Percentiles rank a stretch among this genome's conserved stretches.
phyloP scores from a whole-genome alignment of 2,329 filamentous ascomycete genomes.

The Penicillium capsulatum region DNA sequence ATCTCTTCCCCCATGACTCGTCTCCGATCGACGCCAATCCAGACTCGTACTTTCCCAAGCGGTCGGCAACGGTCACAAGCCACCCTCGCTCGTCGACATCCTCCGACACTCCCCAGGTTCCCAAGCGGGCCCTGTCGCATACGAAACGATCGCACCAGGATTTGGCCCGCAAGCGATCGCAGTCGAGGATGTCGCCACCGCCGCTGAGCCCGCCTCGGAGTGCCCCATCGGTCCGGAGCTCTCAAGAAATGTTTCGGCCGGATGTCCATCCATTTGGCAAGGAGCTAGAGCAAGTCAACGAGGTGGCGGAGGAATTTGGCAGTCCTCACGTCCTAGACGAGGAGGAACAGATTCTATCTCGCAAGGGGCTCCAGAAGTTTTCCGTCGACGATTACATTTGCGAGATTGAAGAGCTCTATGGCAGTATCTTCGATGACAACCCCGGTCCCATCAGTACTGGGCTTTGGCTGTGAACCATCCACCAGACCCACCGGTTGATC shows the following conservation, averaged over 20 bases:
- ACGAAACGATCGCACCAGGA: slow-evolving; percentile 82
- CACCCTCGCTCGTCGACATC: slow-evolving; percentile 48
- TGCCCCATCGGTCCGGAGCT: slow-evolving; percentile 32
- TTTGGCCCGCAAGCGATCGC: slow-evolving; percentile 64
- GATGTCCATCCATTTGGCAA: slow-evolving; percentile 72
- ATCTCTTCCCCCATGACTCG: slow-evolving; percentile 40
- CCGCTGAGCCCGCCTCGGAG: slow-evolving; percentile 36
- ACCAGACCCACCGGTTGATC: slow-evolving; percentile 19
- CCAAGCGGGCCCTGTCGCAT: slow-evolving; percentile 75
- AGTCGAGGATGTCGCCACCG: slow-evolving; percentile 49
- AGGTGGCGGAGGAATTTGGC: slow-evolving; percentile 85
- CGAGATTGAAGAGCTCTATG: slow-evolving; percentile 69
- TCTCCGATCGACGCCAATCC: slow-evolving; percentile 52
- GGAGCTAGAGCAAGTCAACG: slow-evolving; percentile 86
- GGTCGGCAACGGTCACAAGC: slow-evolving; percentile 63
- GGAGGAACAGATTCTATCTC: slow-evolving; percentile 66
- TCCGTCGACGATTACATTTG: slow-evolving; percentile 76
- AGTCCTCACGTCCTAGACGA: slow-evolving; percentile 62
- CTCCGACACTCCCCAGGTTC: slow-evolving; percentile 62
- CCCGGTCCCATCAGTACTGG: slow-evolving; percentile 32
- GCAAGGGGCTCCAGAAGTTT: slow-evolving; percentile 68
- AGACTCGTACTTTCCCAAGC: slow-evolving; percentile 62
- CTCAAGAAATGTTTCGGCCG: slow-evolving; percentile 37
- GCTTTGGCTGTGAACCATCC: slow-evolving; percentile 38
- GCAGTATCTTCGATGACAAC: slow-evolving; percentile 55